Evolutionary conservation across 1,284 basidiomycete genomes (phyloP).

Genomic region (Pseudozyma sp.): DNA sequence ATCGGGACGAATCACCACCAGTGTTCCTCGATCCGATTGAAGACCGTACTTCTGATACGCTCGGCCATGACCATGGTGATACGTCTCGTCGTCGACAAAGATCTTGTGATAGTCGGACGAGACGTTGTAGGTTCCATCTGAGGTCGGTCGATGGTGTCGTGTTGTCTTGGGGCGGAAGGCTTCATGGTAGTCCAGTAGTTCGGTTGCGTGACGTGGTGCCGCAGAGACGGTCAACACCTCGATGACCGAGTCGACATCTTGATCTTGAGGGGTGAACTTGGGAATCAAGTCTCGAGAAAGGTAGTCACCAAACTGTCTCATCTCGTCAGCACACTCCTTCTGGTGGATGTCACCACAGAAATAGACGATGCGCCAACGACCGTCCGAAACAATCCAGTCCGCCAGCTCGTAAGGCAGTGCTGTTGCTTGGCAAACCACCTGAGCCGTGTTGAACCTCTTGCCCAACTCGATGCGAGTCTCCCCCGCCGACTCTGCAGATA

Average conservation of each 20-base stretch:
- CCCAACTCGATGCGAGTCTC: slow-evolving; percentile 37
- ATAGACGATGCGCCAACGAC: slow-evolving; percentile 33
- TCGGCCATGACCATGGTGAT: slow-evolving; percentile 34
- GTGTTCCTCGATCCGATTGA: slow-evolving; percentile 17
- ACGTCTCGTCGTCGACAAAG: slow-evolving; percentile 35
- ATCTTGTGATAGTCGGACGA: slow-evolving; percentile 42
- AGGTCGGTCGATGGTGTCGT: slow-evolving; percentile 20
- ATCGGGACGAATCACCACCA: slow-evolving; percentile 39
- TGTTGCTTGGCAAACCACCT: slow-evolving; percentile 29
- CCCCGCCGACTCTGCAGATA: slow-evolving; percentile 20
- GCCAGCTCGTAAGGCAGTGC: slow-evolving; percentile 37
- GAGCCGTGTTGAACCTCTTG: slow-evolving; percentile 34
- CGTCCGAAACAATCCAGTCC: slow-evolving; percentile 34
- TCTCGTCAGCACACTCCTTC: slow-evolving; percentile 11
- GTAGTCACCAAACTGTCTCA: slow-evolving; percentile 23
- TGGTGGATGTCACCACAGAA: slow-evolving; percentile 40
- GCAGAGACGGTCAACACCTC: slow-evolving; percentile 39
- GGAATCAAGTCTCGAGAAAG: slow-evolving; percentile 12
- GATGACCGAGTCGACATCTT: slow-evolving; percentile 39
- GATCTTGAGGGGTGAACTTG: slow-evolving; percentile 20
- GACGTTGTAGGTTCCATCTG: slow-evolving; percentile 27
- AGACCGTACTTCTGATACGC: slow-evolving; percentile 37
- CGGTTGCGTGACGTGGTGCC: slow-evolving; percentile 15
- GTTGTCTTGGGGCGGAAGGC: slow-evolving; percentile 19
- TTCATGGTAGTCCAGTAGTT: slow-evolving; percentile 23